Base-by-base conservation (phyloP, 2,329 filamentous ascomycete species). In the Monosporascus sp. region DNA sequence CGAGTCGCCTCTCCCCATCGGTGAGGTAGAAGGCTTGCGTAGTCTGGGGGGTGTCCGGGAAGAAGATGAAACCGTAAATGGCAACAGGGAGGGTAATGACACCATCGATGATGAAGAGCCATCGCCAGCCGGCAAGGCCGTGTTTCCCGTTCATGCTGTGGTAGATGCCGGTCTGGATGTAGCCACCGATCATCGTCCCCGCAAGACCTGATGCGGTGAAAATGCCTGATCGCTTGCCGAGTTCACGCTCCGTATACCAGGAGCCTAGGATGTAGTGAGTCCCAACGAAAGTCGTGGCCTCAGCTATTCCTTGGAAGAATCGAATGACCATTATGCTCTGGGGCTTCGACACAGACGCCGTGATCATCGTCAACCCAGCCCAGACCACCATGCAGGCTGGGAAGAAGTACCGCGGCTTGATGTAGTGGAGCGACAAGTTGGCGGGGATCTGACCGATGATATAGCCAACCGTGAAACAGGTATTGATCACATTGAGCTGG, bases 381-480 rank as follows among this genome's bases (percentile, higher is more conserved):
- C 85, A 88, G 52, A 81, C 62, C 20, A 85, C 52, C 78, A 85
- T 84, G 76, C 84, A 85, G 27, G 72, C 60, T 0, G 83, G 84
- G 60, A 85, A 85, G 72, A 81, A 87, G 55, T 81, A 72, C n/a
- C 83, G 75, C 2, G 84, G 84, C 48, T 77, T 77, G 54, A 88
- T 63, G 58, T 85, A 83, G 64, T 86, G 80, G 3, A 88, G 72
- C 3, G 81, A 81, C 8, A 86, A 65, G 60, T 84, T 85, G 50
- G 77, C 80, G 0, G 82, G 82, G 17, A 86, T 70, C 63, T 87
- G 82, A 1, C 83, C 83, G 4, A 85, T 61, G 25, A 65, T 66
- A 51, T 70, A 77, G 54, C 73, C 74, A 38, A 74, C 62, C 5
- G 73, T 75, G 60, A 76, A 76, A 47, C 74, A 72, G 3, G 76